Base-by-base conservation (phyloP, 176 grass and related monocot genomes). In the Triticum dicoccoides region DNA sequence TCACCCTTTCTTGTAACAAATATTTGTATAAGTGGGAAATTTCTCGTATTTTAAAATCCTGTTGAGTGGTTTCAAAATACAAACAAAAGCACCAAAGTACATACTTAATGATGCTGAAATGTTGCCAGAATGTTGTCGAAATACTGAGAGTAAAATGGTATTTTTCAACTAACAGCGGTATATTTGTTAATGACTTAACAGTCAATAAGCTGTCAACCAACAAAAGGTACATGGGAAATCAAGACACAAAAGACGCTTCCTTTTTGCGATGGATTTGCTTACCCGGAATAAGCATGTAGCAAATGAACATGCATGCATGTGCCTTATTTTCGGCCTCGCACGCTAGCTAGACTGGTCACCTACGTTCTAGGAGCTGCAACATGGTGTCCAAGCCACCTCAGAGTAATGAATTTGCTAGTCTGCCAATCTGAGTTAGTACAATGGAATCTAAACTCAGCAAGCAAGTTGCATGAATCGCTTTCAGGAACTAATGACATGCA, bases 401-500 rank as follows among this genome's bases (percentile, higher is more conserved):
- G 11, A 27, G 63, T 12, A 65, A 13, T 13, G 12, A 65, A 65
- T 65, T 65, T 65, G 63, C 23, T 27, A 29, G 25, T 65, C 63
- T 65, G 23, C 63, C 25, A 65, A 29, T 65, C 23, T 29, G 11
- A 65, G 25, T 64, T 10, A 3, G 51, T 59, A 59, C 56, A 59
- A 59, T 21, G 56, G 56, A 59, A 65, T 65, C 25, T 27, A 65
- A 29, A 65, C 9, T 12, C 11, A 65, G 63, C 25, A 30, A 65
- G 63, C 63, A 65, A 65, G 56, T 59, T 59, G 56, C 56, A 21
- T 21, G 18, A 21, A 59, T 59, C 56, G 61, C 42, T 76, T n/a
- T 27, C 75, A 39, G 58, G 45, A 78, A 42, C 42, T 61, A 42
- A 54, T 83, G 35, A 58, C 37, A 75, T 69, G 49, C 76, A 79